phyloP scores from a whole-genome alignment of 1,284 basidiomycete species.

The Leccinum subfulvum region DNA sequence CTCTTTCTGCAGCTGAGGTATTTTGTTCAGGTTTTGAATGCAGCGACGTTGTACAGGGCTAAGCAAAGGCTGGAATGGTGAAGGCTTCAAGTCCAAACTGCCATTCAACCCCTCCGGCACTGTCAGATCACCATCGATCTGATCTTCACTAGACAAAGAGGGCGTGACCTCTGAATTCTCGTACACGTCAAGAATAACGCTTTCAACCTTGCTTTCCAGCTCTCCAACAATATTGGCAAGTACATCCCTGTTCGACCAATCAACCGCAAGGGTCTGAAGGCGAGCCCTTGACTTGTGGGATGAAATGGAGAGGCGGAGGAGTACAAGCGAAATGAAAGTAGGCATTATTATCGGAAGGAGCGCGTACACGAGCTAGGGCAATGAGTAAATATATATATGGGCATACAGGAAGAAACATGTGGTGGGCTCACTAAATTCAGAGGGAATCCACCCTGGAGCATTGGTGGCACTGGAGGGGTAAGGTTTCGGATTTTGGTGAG shows the following conservation, averaged over 20 bases:
- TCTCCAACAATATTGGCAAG: conserved; percentile 55
- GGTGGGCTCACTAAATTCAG: conserved; percentile 62
- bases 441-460: conserved; percentile 66
- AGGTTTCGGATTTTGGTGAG: conserved; percentile 35
- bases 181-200: conserved; percentile 41
- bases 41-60: conserved; percentile 54
- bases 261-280: conserved; percentile 57
- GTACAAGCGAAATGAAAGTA: conserved; percentile 46
- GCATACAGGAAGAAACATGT: not conserved
- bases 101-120: conserved; percentile 8
- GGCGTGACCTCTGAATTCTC: conserved; percentile 18
- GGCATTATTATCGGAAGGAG: conserved; percentile 68
- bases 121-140: not conserved
- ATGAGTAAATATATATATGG: conserved; percentile 2
- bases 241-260: conserved; percentile 39
- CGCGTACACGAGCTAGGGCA: conserved; percentile 51
- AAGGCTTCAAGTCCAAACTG: conserved; percentile 14
- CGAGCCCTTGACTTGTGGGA: conserved; percentile 57
- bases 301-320: conserved; percentile 54
- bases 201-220: conserved; percentile 60
- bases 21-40: conserved; percentile 53
- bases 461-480: conserved; percentile 57
- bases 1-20: conserved; percentile 68
- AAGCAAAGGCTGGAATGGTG: conserved; percentile 45
- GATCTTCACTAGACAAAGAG: conserved; percentile 1